phyloP scores from a whole-genome alignment of 169 alveolate species.

The Blepharisma undulans region DNA sequence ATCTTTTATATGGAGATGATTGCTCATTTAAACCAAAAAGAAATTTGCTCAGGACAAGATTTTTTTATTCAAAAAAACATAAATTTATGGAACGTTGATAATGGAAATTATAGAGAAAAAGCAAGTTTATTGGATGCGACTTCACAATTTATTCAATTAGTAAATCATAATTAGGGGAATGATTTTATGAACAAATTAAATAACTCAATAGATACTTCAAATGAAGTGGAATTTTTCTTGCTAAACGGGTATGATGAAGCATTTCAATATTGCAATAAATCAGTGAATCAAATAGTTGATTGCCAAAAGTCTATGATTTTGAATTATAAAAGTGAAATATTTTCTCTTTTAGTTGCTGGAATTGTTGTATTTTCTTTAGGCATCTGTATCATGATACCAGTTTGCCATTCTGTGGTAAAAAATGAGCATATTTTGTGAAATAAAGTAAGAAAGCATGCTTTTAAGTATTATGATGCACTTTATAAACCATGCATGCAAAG shows the following conservation, averaged over 20 bases:
- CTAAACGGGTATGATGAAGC: background rate
- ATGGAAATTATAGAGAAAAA: background rate
- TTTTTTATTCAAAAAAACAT: background rate
- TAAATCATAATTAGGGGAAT: background rate
- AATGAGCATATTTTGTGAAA: background rate
- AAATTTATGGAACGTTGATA: background rate
- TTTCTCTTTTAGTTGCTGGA: background rate
- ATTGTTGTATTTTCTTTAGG: background rate
- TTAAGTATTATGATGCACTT: background rate
- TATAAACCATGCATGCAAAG: background rate
- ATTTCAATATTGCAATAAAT: background rate
- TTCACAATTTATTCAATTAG: background rate
- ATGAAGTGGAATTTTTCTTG: background rate
- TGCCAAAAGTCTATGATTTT: background rate
- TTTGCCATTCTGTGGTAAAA: background rate
- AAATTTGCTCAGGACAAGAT: background rate
- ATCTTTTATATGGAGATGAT: background rate
- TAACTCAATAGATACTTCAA: background rate
- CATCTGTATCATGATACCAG: background rate
- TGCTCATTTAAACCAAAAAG: background rate
- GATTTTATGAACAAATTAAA: background rate
- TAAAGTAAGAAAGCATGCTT: background rate
- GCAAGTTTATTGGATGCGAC: background rate
- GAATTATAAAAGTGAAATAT: no score
- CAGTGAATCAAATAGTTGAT: background rate